Evolutionary conservation across 257 asterid genomes (phyloP).

Genomic region (Salvia hispanica): DNA sequence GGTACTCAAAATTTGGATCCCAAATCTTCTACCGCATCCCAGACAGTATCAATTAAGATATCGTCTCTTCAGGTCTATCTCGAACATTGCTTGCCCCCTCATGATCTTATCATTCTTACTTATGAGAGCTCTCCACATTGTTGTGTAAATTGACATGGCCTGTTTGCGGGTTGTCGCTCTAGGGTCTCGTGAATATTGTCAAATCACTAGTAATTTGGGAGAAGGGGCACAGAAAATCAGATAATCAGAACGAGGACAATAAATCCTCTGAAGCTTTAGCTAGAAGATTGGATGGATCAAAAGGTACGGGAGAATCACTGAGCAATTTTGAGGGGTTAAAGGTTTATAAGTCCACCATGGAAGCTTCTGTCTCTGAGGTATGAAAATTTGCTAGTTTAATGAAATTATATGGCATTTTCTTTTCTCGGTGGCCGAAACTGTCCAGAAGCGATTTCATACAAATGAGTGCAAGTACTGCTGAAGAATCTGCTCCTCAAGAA

Average conservation of each 20-base stretch:
- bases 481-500: constrained; percentile 78
- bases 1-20: constrained; percentile 87
- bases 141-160: constrained; percentile 20
- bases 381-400: constrained; percentile 29
- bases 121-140: constrained; percentile 22
- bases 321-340: constrained; percentile 66
- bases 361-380: constrained; percentile 89
- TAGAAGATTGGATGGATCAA: constrained; percentile 49
- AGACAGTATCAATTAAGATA: constrained; percentile 68
- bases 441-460: constrained; percentile 84
- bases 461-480: constrained; percentile 68
- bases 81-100: constrained; percentile 23
- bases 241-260: constrained; percentile 45
- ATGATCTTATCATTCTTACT: constrained; percentile 1
- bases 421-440: constrained; percentile 67
- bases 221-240: constrained; percentile 65
- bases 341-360: constrained; percentile 77
- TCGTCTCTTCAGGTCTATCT: constrained; percentile 79
- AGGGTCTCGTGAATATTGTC: constrained; percentile 88
- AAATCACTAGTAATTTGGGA: constrained; percentile 91
- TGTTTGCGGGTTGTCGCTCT: constrained; percentile 33
- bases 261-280: constrained; percentile 47
- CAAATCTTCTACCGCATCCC: constrained; percentile 72
- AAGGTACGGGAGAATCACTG: constrained; percentile 53
- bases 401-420: constrained; percentile 23